A percentile compares a stretch with the other conserved stretches of the same genome.
Conservation (phyloP, 169 alveolate genomes). For the Babesia bigemina region DNA sequence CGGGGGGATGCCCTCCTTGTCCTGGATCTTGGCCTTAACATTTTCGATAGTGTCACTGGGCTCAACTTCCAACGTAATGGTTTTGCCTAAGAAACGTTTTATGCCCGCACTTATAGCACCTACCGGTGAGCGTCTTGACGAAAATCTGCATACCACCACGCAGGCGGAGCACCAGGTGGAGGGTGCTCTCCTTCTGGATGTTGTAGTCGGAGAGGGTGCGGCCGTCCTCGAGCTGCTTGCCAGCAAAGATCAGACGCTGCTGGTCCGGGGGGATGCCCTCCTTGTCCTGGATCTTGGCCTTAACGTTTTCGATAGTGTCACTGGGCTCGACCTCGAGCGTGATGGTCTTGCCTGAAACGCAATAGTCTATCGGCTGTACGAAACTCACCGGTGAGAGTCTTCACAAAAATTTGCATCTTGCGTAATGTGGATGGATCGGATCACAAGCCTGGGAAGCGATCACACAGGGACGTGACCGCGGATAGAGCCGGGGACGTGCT, state of each 20-base stretch:
- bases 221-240: slow-evolving; percentile 98
- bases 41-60: slow-evolving; percentile 96
- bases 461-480: slow-evolving; percentile 15
- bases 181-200: slow-evolving; percentile 97
- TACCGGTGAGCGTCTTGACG: slow-evolving; percentile 77
- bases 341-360: slow-evolving; percentile 88
- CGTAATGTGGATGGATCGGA: background rate
- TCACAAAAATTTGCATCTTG: slow-evolving; percentile 40
- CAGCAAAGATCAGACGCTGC: slow-evolving; percentile 98
- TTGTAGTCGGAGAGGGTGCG: slow-evolving; percentile 98
- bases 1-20: slow-evolving; percentile 99
- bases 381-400: slow-evolving; percentile 76
- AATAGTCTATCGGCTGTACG: background rate
- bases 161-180: slow-evolving; percentile 96
- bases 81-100: slow-evolving; percentile 62
- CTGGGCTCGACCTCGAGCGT: slow-evolving; percentile 95
- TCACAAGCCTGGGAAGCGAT: background rate
- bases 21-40: slow-evolving; percentile 97
- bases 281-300: slow-evolving; percentile 96
- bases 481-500: background rate
- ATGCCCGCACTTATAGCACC: background rate
- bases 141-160: slow-evolving; percentile 94
- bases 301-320: slow-evolving; percentile 96
- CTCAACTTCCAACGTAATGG: slow-evolving; percentile 94
- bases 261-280: slow-evolving; percentile 99